A percentile compares a stretch with the other conserved stretches of the same genome.
Conservation (phyloP, 441 rosid species). For the Brassica balearica region DNA sequence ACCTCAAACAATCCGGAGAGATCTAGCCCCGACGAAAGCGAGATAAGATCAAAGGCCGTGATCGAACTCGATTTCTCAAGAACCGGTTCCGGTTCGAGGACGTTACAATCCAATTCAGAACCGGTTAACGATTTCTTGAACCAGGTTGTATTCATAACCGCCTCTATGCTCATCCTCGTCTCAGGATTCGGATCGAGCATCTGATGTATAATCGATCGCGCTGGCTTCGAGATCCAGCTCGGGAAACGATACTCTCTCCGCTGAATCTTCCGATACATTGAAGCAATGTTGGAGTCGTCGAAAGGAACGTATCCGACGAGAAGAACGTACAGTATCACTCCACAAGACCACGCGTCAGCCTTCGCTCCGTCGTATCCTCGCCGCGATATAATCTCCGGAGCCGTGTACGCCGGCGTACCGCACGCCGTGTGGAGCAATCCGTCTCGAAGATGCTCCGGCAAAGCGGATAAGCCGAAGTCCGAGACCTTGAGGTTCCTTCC, state of each 20-base stretch:
- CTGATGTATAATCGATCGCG: constrained; percentile 56
- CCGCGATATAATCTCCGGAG: constrained; percentile 76
- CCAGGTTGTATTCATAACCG: constrained; percentile 63
- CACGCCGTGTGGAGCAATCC: constrained; percentile 80
- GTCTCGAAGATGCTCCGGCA: constrained; percentile 61
- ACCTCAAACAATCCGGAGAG: constrained; percentile 79
- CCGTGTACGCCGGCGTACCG: constrained; percentile 84
- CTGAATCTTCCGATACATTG: constrained; percentile 65
- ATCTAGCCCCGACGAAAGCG: constrained; percentile 78
- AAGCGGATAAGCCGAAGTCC: constrained; percentile 81
- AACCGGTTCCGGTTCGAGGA: constrained; percentile 22
- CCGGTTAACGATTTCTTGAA: constrained; percentile 54
- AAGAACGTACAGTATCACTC: constrained; percentile 69
- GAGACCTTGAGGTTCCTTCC: constrained; percentile 65
- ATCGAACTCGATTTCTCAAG: constrained; percentile 31
- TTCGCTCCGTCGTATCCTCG: constrained; percentile 76
- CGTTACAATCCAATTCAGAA: constrained; percentile 8
- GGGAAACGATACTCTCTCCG: constrained; percentile 70
- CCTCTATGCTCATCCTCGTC: constrained; percentile 67
- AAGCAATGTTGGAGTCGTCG: constrained; percentile 61
- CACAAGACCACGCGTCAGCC: constrained; percentile 96
- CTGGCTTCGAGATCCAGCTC: constrained; percentile 60
- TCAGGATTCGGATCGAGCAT: constrained; percentile 80
- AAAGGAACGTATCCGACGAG: constrained; percentile 71
- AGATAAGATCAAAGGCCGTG: constrained; percentile 77